Evolutionary conservation across 2,329 filamentous ascomycete species (phyloP).

Genomic region (Diaporthe vaccinii): DNA sequence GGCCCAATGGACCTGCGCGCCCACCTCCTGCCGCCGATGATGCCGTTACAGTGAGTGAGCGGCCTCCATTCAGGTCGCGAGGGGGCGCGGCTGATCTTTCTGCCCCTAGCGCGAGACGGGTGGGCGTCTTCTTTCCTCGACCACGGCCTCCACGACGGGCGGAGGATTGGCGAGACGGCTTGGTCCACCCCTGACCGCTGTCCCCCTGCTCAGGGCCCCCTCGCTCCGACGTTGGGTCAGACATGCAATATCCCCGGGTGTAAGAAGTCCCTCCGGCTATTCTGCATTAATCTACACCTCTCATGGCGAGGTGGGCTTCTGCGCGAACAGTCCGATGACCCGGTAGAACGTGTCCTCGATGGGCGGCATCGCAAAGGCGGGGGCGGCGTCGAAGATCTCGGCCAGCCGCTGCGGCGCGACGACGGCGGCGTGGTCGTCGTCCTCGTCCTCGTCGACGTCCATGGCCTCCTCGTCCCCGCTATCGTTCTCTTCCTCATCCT

Average conservation of each 20-base stretch:
- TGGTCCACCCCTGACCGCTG: background rate
- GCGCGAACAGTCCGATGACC: constrained; percentile 74
- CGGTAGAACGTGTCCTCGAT: constrained; percentile 83
- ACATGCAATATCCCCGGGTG: background rate
- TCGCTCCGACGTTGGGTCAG: background rate
- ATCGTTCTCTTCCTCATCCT: constrained; percentile 46
- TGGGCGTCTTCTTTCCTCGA: background rate
- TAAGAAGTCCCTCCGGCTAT: background rate
- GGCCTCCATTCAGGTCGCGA: background rate
- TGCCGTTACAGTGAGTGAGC: background rate
- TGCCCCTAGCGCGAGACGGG: background rate
- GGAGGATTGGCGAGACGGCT: background rate
- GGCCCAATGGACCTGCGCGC: background rate
- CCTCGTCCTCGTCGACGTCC: constrained; percentile 50
- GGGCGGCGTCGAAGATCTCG: constrained; percentile 77
- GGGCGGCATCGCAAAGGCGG: constrained; percentile 77
- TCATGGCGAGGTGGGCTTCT: constrained; percentile 41
- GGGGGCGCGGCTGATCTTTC: background rate
- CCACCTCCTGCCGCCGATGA: background rate
- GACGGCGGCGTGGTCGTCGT: constrained; percentile 67
- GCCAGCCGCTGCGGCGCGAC: constrained; percentile 77
- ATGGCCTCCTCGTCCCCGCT: constrained; percentile 48
- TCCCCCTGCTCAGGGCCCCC: background rate
- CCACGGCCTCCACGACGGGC: background rate
- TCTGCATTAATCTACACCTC: constrained; percentile 8